These are phyloP conservation scores for Rhinocladiella mackenziei DNA, from an alignment of 2,329 filamentous ascomycete species.

Conservation along the genomic window DNA sequence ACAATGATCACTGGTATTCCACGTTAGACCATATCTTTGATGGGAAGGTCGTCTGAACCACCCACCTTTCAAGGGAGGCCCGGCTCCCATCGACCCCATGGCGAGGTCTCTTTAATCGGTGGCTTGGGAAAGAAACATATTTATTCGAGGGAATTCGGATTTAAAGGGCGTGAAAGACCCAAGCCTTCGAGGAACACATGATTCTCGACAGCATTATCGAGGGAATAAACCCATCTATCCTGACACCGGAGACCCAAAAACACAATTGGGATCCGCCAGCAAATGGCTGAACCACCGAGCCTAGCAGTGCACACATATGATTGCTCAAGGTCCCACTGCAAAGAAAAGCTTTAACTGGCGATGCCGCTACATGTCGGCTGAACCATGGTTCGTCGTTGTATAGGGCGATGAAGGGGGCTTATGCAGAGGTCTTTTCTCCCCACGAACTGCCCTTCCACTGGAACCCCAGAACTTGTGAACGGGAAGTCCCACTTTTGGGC, in stretches of 20 bases:
- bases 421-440: background rate
- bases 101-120: too few relatives aligned
- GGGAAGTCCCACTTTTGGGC: background rate
- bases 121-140: too few relatives aligned
- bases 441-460: background rate
- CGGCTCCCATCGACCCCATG: conserved; percentile 20
- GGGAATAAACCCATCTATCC: background rate
- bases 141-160: too few relatives aligned
- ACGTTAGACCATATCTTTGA: background rate
- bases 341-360: too few relatives aligned
- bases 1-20: conserved; percentile 20
- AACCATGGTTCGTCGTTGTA: too few relatives aligned
- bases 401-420: too few relatives aligned
- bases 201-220: background rate
- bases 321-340: too few relatives aligned
- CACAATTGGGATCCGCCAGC: background rate
- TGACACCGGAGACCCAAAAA: background rate
- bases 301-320: too few relatives aligned
- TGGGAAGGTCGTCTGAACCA: background rate
- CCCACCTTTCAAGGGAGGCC: conserved; percentile 21
- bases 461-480: background rate
- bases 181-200: too few relatives aligned
- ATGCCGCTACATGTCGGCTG: too few relatives aligned
- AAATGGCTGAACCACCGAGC: too few relatives aligned
- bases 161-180: too few relatives aligned